phyloP scores from a whole-genome alignment of 1,284 basidiomycete genomes.

The Ceratobasidium sp. region DNA sequence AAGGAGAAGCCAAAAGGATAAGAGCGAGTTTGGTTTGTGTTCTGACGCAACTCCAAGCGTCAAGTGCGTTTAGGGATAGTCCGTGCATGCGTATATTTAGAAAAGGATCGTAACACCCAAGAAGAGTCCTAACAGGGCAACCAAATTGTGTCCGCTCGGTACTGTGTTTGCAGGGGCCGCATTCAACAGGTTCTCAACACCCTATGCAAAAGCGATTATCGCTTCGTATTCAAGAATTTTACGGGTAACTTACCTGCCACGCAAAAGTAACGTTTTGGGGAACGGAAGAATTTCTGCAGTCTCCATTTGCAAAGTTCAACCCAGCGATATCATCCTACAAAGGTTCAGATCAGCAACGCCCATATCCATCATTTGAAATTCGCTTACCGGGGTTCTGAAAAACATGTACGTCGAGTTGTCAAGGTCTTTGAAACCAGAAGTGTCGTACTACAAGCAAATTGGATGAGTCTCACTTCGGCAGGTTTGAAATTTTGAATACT shows the following conservation, averaged over 20 bases:
- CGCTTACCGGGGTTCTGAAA: conserved; percentile 43
- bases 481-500: not conserved
- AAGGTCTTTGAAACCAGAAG: conserved; percentile 41
- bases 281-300: conserved; percentile 42
- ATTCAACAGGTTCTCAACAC: conserved; percentile 5
- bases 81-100: not conserved
- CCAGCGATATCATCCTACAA: conserved; percentile 42
- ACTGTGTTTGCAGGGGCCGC: not conserved
- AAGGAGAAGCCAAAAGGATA: not conserved
- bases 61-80: not conserved
- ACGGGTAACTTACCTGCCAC: conserved; percentile 33
- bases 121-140: not conserved
- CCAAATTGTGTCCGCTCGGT: not conserved
- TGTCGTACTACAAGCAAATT: conserved; percentile 38
- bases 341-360: not conserved
- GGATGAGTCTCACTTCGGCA: not conserved
- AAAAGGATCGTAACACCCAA: not conserved
- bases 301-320: conserved; percentile 42
- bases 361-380: not conserved
- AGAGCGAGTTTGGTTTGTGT: not conserved
- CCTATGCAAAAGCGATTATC: not conserved
- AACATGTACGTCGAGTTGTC: conserved; percentile 42
- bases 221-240: not conserved
- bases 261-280: conserved; percentile 44
- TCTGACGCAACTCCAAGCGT: not conserved